These are phyloP conservation scores for Stachybotrys chlorohalonatus DNA, from an alignment of 2,329 filamentous ascomycete species.

Conservation along the genomic window DNA sequence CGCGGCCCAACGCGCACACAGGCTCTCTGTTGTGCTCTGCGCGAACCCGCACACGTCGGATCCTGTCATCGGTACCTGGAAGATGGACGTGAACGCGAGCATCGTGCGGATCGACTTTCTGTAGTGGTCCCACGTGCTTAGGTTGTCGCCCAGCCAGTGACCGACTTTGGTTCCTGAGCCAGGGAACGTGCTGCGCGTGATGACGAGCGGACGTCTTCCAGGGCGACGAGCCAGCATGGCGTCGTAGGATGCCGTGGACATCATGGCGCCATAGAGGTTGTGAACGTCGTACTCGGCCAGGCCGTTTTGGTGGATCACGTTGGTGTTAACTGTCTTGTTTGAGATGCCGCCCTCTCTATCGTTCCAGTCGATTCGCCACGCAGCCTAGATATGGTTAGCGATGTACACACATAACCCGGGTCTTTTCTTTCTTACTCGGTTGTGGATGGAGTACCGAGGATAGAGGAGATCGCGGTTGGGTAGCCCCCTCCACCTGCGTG, in stretches of 20 bases:
- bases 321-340: slow-evolving; percentile 61
- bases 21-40: slow-evolving; percentile 49
- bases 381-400: not conserved
- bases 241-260: slow-evolving; percentile 68
- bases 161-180: slow-evolving; percentile 68
- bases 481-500: slow-evolving; percentile 31
- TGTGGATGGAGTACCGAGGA: slow-evolving; percentile 69
- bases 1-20: slow-evolving; percentile 61
- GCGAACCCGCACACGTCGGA: slow-evolving; percentile 73
- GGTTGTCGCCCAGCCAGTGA: slow-evolving; percentile 77
- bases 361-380: not conserved
- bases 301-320: slow-evolving; percentile 68
- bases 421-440: slow-evolving; percentile 37
- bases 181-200: slow-evolving; percentile 73
- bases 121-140: slow-evolving; percentile 63
- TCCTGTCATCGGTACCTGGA: slow-evolving; percentile 59
- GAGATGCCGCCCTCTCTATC: slow-evolving; percentile 19
- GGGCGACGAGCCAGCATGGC: slow-evolving; percentile 57
- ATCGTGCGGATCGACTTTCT: slow-evolving; percentile 71
- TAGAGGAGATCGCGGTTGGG: slow-evolving; percentile 55
- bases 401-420: not conserved
- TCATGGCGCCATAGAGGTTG: slow-evolving; percentile 68
- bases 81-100: slow-evolving; percentile 60
- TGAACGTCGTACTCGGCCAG: slow-evolving; percentile 74
- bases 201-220: slow-evolving; percentile 70